Base-by-base conservation (phyloP, 2,329 filamentous ascomycete genomes). In the Sporothrix phasma region DNA sequence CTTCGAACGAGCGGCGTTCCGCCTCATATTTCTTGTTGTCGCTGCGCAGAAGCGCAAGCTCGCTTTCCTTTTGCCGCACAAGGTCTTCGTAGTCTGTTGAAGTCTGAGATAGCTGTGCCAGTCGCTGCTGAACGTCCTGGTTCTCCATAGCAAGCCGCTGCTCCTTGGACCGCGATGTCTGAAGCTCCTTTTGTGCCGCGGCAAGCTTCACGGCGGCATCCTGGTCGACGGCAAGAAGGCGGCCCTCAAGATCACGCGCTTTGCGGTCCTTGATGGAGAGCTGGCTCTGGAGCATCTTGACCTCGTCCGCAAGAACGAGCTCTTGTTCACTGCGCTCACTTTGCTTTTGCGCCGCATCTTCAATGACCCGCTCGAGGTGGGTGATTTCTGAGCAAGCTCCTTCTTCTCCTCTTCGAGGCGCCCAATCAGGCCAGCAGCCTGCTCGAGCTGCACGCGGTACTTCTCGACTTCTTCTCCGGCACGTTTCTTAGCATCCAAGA, bases 51-150 rank as follows among this genome's bases (percentile, higher is more conserved):
- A 97, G 82, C 0, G 88, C 83, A 22, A 99, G 79, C 72, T 99
- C 95, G 73, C 92, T 96, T 73, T 99, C 94, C 74, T 97, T 99
- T 65, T 89, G 88, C 26, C 92, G 84, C 26, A 99, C 88, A 49
- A 97, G 83, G 70, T 97, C 93, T 75, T 99, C 94, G 69, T 96
- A 97, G 72, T 92, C 91, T 0, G 92, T 95, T 0, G 93, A 96
- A 0, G 93, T 97, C 58, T 90, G 87, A 0, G 94, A 94, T 19
- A 99, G 79, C 69, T 96, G 87, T 0, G 89, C 84, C 62, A 99
- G 86, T 71, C 97, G 92, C 70, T 92, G 85, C 62, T 95, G 88
- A 54, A 96, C 84, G 51, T 89, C 86, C 13, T 86, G 84, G 69
- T 96, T 95, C 72, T 99, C 93, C 5, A 88, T 85, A 1, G 86